Base-by-base conservation (phyloP, 805 yeast genomes). In the Yueomyces sinensis region DNA sequence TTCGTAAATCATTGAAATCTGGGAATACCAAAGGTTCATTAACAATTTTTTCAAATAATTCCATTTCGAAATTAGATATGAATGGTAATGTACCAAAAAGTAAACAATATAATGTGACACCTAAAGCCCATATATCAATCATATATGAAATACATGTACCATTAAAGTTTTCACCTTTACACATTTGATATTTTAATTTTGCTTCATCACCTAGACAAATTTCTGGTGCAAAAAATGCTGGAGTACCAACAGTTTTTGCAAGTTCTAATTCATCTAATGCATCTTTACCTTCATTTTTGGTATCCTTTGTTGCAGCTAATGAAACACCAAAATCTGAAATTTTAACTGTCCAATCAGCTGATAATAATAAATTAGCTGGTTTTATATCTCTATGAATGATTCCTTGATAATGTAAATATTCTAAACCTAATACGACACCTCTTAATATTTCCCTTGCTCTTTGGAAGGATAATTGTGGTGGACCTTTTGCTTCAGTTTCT, bases 251-350 rank as follows among this genome's bases (percentile, higher is more conserved):
- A 0, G 97, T 89, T 56, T 87, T 89, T 2, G 95, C 93, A 41
- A 89, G 64, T 46, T 89, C 96, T 37, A 76, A 62, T 41, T 86
- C 95, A 43, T 71, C 65, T 18, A 47, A 32, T 3, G 50, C 32
- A 16, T 47, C 49, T 3, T 30, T 17, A 20, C 36, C 38, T 14
- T 38, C 36, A 4, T 38, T 43, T 11, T 32, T 44, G 17, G 40
- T 37, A 16, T 37, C 43, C n/a, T 35, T 39, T 2, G 44, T 34
- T 1, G 48, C 40, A 11, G 31, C 47, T 56, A 82, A 81, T 1
- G 95, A 83, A 13, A 91, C 94, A 17, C 98, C 97, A 59, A 89
- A 91, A 61, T 89, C 98, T n/a, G 93, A 77, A 29, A 89, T 91
- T 58, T 91, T 91, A 18, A 87, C 95, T 6, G 68, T 65, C 35